Conservation (phyloP, 495 filamentous ascomycete genomes). For the Acidomyces sp. region DNA sequence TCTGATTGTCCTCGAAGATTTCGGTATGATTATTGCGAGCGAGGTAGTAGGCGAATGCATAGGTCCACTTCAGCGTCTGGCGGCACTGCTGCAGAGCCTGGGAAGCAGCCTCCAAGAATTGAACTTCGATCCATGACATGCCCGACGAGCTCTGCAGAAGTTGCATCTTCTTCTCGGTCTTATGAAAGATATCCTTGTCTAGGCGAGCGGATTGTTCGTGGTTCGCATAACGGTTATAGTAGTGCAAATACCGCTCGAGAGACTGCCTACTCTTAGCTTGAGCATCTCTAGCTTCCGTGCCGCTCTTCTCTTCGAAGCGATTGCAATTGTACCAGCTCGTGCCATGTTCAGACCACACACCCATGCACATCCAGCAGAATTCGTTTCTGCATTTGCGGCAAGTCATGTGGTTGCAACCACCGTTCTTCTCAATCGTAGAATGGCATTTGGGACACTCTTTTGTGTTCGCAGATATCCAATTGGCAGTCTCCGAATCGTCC, state of each 20-base stretch:
- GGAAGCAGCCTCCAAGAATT: constrained; percentile 85
- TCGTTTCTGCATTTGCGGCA: constrained; percentile 97
- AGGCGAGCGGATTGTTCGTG: constrained; percentile 96
- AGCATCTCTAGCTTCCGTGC: constrained; percentile 72
- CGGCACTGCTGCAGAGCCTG: constrained; percentile 90
- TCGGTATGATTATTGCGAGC: constrained; percentile 88
- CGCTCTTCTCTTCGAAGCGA: constrained; percentile 89
- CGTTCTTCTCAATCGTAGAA: constrained; percentile 98
- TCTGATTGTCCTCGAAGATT: constrained; percentile 98
- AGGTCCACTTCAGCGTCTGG: constrained; percentile 97
- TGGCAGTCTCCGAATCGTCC: constrained; percentile 94
- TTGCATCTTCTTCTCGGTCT: constrained; percentile 99
- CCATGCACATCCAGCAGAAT: constrained; percentile 99
- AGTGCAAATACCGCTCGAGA: constrained; percentile 88
- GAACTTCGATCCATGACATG: constrained; percentile 98
- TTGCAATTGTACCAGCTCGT: constrained; percentile 99
- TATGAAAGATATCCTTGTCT: constrained; percentile 87
- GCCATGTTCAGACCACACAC: constrained; percentile 92
- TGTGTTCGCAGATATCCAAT: constrained; percentile 98
- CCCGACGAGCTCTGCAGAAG: constrained; percentile 82
- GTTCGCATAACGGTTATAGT: constrained; percentile 97
- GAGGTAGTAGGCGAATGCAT: constrained; percentile 94
- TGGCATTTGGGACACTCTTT: constrained; percentile 94
- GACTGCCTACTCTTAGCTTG: constrained; percentile 83
- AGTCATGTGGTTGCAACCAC: constrained; percentile 99